A percentile compares a stretch with the other conserved stretches of the same genome.
These are phyloP conservation scores for Colletotrichum eremochloae DNA, from an alignment of 2,329 filamentous ascomycete species.

Conservation along the genomic window DNA sequence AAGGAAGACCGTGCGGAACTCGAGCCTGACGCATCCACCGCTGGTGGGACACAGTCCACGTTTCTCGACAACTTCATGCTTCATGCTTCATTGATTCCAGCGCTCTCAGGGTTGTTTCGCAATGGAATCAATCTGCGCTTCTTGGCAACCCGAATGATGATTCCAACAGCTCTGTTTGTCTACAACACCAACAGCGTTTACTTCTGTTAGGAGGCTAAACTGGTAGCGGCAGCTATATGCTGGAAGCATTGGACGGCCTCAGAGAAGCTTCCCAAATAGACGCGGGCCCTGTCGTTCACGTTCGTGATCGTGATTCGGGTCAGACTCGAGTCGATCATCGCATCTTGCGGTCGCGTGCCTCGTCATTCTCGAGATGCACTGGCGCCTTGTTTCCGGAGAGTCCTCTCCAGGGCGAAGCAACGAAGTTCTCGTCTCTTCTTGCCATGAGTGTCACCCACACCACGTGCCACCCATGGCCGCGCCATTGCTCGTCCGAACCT, in stretches of 20 bases:
- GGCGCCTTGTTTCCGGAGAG: slow-evolving; percentile 9
- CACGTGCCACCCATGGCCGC: neutral
- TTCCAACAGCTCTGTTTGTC: neutral
- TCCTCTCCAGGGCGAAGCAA: neutral
- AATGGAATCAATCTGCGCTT: neutral
- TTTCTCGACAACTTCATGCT: slow-evolving; percentile 6
- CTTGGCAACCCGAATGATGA: neutral
- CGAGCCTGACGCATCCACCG: neutral
- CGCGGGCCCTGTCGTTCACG: neutral
- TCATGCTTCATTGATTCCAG: slow-evolving; percentile 1
- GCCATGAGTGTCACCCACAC: neutral
- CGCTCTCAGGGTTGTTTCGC: neutral
- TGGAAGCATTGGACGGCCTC: neutral
- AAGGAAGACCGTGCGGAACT: slow-evolving; percentile 26
- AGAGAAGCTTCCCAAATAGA: neutral
- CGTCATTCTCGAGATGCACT: slow-evolving; percentile 7
- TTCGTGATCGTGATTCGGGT: neutral
- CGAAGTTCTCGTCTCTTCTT: neutral
- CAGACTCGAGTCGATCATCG: neutral
- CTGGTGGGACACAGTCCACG: neutral
- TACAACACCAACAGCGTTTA: neutral
- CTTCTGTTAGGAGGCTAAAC: neutral
- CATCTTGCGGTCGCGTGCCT: neutral
- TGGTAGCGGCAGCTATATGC: neutral
- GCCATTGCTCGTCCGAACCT: slow-evolving; percentile 21